Conservation (phyloP, 345 rosid species). For the Camelina laxa region DNA sequence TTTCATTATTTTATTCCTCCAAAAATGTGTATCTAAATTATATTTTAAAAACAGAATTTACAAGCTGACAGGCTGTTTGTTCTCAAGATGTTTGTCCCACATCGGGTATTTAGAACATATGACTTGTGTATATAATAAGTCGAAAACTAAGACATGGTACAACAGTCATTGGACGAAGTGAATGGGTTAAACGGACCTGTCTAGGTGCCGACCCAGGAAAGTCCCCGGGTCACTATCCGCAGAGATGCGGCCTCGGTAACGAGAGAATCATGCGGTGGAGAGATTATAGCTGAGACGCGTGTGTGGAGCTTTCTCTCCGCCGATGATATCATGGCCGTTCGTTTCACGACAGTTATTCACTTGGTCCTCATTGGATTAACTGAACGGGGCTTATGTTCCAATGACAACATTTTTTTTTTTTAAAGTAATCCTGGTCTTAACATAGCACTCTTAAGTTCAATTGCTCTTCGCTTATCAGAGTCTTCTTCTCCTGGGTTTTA, state of each 20-base stretch:
- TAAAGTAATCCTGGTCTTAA: too few species aligned
- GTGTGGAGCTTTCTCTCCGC: constrained; percentile 39
- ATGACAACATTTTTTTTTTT: constrained; percentile 5
- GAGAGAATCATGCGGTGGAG: constrained; percentile 27
- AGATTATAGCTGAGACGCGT: constrained; percentile 27
- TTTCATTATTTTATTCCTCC: too few species aligned
- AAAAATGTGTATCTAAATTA: too few species aligned
- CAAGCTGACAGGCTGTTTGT: neutral
- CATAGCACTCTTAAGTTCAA: too few species aligned
- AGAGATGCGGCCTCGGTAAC: constrained; percentile 42
- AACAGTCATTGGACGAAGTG: constrained; percentile 16
- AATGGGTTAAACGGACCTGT: constrained; percentile 23
- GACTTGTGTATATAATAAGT: neutral
- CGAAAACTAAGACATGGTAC: rapidly evolving
- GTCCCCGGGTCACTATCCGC: constrained; percentile 27
- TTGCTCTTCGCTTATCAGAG: too few species aligned
- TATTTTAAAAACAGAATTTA: too few species aligned
- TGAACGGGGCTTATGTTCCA: constrained; percentile 36
- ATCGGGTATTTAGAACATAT: neutral
- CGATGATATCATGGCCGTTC: constrained; percentile 32
- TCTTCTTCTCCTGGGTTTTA: too few species aligned
- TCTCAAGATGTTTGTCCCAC: neutral
- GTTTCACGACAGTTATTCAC: constrained; percentile 28
- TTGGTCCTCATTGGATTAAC: neutral
- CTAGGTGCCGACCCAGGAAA: constrained; percentile 32